Evolutionary conservation across 768 basidiomycete genomes (phyloP).

Genomic region (Lactarius vividus): DNA sequence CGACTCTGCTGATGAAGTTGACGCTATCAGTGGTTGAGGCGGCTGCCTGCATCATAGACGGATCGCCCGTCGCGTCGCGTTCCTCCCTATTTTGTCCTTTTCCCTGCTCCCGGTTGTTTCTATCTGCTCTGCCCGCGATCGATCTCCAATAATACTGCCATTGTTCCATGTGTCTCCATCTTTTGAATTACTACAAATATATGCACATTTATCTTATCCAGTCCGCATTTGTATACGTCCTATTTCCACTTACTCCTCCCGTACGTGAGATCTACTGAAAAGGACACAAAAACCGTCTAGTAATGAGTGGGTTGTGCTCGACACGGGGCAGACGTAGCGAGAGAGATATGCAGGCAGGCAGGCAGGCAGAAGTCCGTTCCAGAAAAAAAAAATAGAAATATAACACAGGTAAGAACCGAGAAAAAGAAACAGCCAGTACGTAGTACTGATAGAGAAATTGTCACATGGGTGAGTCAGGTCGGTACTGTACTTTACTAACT

Average conservation of each 20-base stretch:
- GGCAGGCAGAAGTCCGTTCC: not conserved
- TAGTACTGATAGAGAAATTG: too few species aligned
- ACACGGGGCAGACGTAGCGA: not conserved
- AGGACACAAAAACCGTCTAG: not conserved
- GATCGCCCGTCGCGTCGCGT: not conserved
- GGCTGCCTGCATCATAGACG: not conserved
- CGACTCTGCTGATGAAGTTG: conserved; percentile 2
- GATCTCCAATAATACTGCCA: not conserved
- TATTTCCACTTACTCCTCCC: not conserved
- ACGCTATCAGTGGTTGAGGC: not conserved
- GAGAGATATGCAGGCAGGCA: conserved; percentile 6
- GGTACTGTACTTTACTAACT: not conserved
- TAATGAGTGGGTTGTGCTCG: not conserved
- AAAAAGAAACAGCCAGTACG: too few species aligned
- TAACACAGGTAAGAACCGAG: not conserved
- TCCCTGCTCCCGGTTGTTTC: not conserved
- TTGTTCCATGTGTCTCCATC: not conserved
- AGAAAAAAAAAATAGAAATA: not conserved
- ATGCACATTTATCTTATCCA: not conserved
- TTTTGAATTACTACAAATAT: not conserved
- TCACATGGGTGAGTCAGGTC: not conserved
- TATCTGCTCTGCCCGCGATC: not conserved
- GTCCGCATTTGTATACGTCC: not conserved
- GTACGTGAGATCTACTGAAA: not conserved
- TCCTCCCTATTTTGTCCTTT: not conserved